These are phyloP conservation scores for Trichoderma erinaceum DNA, from an alignment of 495 filamentous ascomycete species.

Conservation along the genomic window DNA sequence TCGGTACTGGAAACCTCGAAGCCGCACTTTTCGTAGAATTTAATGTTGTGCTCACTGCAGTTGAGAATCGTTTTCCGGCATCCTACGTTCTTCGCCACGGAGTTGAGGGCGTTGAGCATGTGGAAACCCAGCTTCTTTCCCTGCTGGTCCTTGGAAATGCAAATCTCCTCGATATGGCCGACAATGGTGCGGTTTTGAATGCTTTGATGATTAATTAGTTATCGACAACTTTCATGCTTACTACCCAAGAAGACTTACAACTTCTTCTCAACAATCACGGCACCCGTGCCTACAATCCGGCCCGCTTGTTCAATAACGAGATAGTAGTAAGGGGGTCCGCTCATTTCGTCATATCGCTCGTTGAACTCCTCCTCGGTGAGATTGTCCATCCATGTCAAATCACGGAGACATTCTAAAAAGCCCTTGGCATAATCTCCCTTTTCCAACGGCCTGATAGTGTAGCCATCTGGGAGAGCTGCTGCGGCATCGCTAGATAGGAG, in stretches of 20 bases:
- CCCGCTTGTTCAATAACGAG: conserved; percentile 61
- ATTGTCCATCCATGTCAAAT: conserved; percentile 77
- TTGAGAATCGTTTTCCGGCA: conserved; percentile 66
- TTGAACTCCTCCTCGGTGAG: conserved; percentile 61
- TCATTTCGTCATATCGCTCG: conserved; percentile 75
- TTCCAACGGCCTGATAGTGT: conserved; percentile 53
- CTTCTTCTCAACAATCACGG: conserved; percentile 62
- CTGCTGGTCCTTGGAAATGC: conserved; percentile 75
- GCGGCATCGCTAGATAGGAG: conserved; percentile 64
- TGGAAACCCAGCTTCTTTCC: conserved; percentile 78
- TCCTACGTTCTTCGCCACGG: conserved; percentile 63
- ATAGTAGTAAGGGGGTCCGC: conserved; percentile 58
- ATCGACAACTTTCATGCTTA: neutral
- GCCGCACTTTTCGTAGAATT: conserved; percentile 4
- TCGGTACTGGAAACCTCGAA: neutral
- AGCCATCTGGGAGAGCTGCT: conserved; percentile 59
- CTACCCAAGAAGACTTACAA: conserved; percentile 42
- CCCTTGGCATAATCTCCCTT: conserved; percentile 62
- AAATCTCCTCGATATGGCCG: conserved; percentile 89
- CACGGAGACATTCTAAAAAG: conserved; percentile 73
- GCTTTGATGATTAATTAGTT: conserved; percentile 26
- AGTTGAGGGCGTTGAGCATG: conserved; percentile 79
- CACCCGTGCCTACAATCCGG: conserved; percentile 71
- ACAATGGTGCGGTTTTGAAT: conserved; percentile 59
- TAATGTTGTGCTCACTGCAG: conserved; percentile 45